phyloP scores from a whole-genome alignment of 768 basidiomycete genomes.

The Epithele typhae region DNA sequence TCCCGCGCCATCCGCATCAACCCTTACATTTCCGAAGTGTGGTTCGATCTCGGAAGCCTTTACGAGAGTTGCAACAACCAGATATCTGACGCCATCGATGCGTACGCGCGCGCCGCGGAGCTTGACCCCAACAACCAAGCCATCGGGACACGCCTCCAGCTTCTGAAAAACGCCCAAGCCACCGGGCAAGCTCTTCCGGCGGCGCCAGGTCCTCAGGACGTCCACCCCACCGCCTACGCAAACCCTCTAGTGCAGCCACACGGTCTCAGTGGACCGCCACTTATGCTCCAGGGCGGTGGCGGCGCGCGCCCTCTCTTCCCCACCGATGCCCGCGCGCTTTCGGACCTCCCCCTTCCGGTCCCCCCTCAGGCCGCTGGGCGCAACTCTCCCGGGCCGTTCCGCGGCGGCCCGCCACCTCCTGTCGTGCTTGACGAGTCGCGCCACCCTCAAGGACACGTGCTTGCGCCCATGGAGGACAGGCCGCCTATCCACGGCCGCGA shows the following conservation, averaged over 20 bases:
- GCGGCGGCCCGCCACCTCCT: conserved; percentile 81
- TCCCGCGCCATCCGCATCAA: conserved; percentile 98
- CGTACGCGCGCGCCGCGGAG: conserved; percentile 92
- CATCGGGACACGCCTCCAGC: conserved; percentile 74
- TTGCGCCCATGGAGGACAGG: conserved; percentile 70
- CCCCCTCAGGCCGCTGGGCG: conserved; percentile 38
- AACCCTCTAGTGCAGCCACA: conserved; percentile 68
- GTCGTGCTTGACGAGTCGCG: conserved; percentile 73
- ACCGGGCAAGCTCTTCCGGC: conserved; percentile 75
- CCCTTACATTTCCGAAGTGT: conserved; percentile 92
- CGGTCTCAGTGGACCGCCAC: conserved; percentile 62
- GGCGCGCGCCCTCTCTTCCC: conserved; percentile 54
- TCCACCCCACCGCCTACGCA: conserved; percentile 93
- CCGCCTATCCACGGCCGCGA: conserved; percentile 43
- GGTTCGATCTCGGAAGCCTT: conserved; percentile 95
- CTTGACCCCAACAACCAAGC: conserved; percentile 83
- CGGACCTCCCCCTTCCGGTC: conserved; percentile 48
- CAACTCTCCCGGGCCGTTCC: conserved; percentile 68
- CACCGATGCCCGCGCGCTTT: conserved; percentile 57
- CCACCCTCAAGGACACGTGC: conserved; percentile 59
- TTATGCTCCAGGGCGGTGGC: conserved; percentile 53
- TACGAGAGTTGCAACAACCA: conserved; percentile 99
- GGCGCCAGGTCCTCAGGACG: conserved; percentile 91
- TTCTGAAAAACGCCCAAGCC: conserved; percentile 75
- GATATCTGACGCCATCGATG: conserved; percentile 97